Evolutionary conservation across 345 rosid species (phyloP).

Genomic region (Citrus australasica): DNA sequence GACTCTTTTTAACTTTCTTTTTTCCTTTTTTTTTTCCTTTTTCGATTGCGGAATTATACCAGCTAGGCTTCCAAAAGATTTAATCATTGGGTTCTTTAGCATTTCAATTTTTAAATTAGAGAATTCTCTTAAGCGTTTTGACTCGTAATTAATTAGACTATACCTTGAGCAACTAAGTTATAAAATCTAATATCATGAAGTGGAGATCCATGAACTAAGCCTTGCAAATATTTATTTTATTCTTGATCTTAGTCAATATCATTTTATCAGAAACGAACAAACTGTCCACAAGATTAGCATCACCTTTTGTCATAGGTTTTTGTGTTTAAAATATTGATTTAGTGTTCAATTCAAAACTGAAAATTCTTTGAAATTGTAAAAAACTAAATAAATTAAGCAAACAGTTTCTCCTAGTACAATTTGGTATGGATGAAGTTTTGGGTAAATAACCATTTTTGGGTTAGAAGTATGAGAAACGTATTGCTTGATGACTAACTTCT

Average conservation of each 20-base stretch:
- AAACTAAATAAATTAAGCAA: not conserved
- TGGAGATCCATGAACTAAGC: constrained; percentile 13
- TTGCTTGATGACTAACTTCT: not conserved
- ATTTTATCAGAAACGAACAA: not conserved
- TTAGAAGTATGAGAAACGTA: not conserved
- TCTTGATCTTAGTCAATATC: not conserved
- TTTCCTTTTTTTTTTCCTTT: not conserved
- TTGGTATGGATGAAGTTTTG: not conserved
- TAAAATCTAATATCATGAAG: not conserved
- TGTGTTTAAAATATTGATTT: not conserved
- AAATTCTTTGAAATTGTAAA: not conserved
- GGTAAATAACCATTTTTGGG: not conserved
- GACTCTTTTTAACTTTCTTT: not conserved
- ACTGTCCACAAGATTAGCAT: not conserved
- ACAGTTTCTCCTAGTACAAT: not conserved
- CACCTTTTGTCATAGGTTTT: not conserved
- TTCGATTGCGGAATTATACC: not conserved
- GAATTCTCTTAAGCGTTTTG: not conserved
- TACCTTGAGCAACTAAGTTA: not conserved
- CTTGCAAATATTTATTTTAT: not conserved
- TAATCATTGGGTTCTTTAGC: not conserved
- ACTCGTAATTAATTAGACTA: not conserved
- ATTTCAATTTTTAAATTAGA: not conserved
- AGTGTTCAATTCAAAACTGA: not conserved
- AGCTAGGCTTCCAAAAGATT: constrained; percentile 6